Evolutionary conservation across 2,329 filamentous ascomycete species (phyloP).

Genomic region (Ceratocystis colombiana): DNA sequence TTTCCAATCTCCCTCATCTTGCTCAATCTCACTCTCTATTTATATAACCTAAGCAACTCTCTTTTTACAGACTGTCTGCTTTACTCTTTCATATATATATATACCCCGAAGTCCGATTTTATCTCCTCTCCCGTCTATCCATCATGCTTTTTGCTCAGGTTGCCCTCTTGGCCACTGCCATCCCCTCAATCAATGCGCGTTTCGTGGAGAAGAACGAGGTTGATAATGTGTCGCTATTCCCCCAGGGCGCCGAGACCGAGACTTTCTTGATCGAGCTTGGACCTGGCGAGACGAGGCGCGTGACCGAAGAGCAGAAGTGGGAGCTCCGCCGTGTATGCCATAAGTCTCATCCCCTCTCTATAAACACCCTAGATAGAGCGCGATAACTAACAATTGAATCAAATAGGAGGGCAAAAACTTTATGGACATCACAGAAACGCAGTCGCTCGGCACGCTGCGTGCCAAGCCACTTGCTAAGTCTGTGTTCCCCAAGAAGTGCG

Average conservation of each 20-base stretch:
- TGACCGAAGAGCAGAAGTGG: constrained; percentile 95
- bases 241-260: constrained; percentile 38
- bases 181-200: constrained; percentile 46
- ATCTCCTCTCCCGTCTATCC: not conserved
- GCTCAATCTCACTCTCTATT: not conserved
- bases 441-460: constrained; percentile 40
- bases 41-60: not conserved
- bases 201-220: constrained; percentile 41
- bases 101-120: not conserved
- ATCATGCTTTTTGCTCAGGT: constrained; percentile 46
- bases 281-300: constrained; percentile 74
- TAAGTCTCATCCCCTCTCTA: not conserved
- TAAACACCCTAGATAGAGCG: too few species aligned
- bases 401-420: constrained; percentile 69
- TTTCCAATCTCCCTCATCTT: constrained; percentile 19
- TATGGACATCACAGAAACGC: constrained; percentile 82
- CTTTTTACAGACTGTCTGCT: not conserved
- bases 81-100: not conserved
- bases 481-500: constrained; percentile 58
- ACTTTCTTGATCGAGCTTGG: constrained; percentile 70
- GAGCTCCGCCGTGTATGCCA: constrained; percentile 63
- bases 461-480: constrained; percentile 32
- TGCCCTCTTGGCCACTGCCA: constrained; percentile 45
- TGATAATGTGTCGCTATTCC: constrained; percentile 44
- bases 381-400: too few species aligned